Percentiles rank a stretch among this genome's conserved stretches.
These are phyloP conservation scores for Sugiyamaella marilandica DNA, from an alignment of 805 yeast species.

Conservation along the genomic window DNA sequence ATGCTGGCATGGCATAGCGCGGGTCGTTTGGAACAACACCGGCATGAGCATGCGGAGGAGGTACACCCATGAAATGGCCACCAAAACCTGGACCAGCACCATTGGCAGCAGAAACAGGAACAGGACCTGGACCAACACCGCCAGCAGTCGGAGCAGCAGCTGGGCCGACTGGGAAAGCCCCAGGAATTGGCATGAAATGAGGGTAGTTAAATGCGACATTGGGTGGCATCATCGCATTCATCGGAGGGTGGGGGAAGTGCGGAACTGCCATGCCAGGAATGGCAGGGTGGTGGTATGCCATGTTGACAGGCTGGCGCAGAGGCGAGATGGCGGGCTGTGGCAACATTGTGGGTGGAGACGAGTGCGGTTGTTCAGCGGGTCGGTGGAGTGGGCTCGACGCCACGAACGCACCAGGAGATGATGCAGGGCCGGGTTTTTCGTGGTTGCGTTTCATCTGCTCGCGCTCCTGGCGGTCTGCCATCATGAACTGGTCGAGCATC, in stretches of 20 bases:
- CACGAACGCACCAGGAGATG: background rate
- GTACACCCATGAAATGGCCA: background rate
- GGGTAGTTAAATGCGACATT: background rate
- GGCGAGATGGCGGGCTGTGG: conserved; percentile 1
- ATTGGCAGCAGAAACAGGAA: background rate
- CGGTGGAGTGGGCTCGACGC: background rate
- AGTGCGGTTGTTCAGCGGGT: background rate
- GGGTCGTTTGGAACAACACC: no score
- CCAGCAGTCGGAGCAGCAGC: background rate
- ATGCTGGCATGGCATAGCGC: no score
- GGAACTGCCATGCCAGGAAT: conserved; percentile 11
- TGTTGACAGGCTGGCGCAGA: conserved; percentile 1
- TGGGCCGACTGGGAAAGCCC: background rate
- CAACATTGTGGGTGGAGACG: background rate
- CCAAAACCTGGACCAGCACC: background rate
- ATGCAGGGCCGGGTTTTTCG: background rate
- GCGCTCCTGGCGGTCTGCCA: conserved; percentile 21
- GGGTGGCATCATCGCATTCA: background rate
- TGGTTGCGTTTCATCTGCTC: conserved; percentile 8
- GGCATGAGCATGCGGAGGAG: no score
- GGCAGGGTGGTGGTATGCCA: conserved; percentile 1
- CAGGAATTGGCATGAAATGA: background rate
- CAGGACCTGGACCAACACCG: background rate
- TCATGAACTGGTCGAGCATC: conserved; percentile 23
- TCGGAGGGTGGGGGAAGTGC: conserved; percentile 10